A percentile compares a stretch with the other conserved stretches of the same genome.
Evolutionary conservation across 2,329 filamentous ascomycete species (phyloP).

Genomic region (Exophiala viscosa): DNA sequence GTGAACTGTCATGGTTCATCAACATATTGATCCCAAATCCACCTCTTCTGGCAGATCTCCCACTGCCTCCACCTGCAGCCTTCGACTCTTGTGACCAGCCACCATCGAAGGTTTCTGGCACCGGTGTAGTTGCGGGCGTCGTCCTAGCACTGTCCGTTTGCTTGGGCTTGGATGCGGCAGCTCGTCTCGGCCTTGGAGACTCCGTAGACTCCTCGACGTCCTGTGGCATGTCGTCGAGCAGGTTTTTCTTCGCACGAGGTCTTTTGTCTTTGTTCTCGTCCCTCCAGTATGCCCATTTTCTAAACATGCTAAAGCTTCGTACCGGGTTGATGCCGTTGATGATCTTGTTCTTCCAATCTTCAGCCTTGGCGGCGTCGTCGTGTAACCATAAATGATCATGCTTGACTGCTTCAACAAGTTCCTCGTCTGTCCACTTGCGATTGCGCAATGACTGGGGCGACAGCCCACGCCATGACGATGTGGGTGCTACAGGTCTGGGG

Average conservation of each 20-base stretch:
- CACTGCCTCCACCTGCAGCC: background rate
- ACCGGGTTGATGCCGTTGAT: slow-evolving; percentile 27
- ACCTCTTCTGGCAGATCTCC: background rate
- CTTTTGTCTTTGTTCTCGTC: slow-evolving; percentile 25
- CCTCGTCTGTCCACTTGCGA: slow-evolving; percentile 27
- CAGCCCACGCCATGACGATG: slow-evolving; percentile 13
- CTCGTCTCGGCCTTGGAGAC: slow-evolving; percentile 3
- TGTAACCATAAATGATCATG: slow-evolving; percentile 25
- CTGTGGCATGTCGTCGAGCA: slow-evolving; percentile 1
- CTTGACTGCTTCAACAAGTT: slow-evolving; percentile 23
- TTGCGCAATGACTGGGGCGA: slow-evolving; percentile 11
- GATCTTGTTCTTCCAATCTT: slow-evolving; percentile 25
- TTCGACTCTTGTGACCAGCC: background rate
- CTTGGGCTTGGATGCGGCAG: background rate
- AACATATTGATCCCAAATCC: background rate
- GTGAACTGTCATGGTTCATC: background rate
- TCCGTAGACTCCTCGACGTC: slow-evolving; percentile 3
- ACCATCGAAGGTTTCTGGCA: slow-evolving; percentile 4
- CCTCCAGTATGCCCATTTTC: slow-evolving; percentile 28
- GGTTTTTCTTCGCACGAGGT: slow-evolving; percentile 25
- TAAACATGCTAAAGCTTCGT: slow-evolving; percentile 27
- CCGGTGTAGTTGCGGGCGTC: slow-evolving; percentile 11
- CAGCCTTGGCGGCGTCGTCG: slow-evolving; percentile 21
- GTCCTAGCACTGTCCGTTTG: slow-evolving; percentile 5
- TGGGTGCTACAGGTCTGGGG: slow-evolving; percentile 5